These are phyloP conservation scores for Speleostelium caveatum DNA, from an alignment of 78 protist genomes.

Conservation along the genomic window DNA sequence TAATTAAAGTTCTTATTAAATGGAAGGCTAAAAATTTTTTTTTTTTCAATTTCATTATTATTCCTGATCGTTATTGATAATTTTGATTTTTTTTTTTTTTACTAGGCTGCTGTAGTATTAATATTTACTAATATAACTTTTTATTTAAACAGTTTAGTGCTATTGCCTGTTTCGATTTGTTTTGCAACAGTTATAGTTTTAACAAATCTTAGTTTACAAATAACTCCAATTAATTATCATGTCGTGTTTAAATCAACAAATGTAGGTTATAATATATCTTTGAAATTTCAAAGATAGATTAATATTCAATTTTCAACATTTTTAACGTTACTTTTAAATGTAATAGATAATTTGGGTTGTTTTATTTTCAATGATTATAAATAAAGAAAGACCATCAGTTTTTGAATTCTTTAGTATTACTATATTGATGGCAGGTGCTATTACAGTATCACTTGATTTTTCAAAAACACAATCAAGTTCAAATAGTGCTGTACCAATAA, in stretches of 20 bases:
- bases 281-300: too few relatives aligned
- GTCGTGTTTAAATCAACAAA: slow-evolving; percentile 32
- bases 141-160: not conserved
- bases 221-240: slow-evolving; percentile 28
- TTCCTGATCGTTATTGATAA: not conserved
- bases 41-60: not conserved
- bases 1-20: not conserved
- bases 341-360: slow-evolving; percentile 38
- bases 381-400: slow-evolving; percentile 28
- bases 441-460: slow-evolving; percentile 2
- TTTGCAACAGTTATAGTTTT: slow-evolving; percentile 23
- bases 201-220: slow-evolving; percentile 14
- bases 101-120: not conserved
- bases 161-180: slow-evolving; percentile 37
- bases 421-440: slow-evolving; percentile 22
- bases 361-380: slow-evolving; percentile 15
- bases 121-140: too few relatives aligned
- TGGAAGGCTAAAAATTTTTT: too few relatives aligned
- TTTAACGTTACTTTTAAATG: too few relatives aligned
- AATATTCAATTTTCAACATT: not conserved
- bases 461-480: not conserved
- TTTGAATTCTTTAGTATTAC: slow-evolving; percentile 2
- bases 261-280: slow-evolving; percentile 3
- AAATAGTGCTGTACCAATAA: not conserved
- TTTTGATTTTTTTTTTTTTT: too few relatives aligned